phyloP scores from a whole-genome alignment of 176 grass and related monocot species.

The Typha latifolia region DNA sequence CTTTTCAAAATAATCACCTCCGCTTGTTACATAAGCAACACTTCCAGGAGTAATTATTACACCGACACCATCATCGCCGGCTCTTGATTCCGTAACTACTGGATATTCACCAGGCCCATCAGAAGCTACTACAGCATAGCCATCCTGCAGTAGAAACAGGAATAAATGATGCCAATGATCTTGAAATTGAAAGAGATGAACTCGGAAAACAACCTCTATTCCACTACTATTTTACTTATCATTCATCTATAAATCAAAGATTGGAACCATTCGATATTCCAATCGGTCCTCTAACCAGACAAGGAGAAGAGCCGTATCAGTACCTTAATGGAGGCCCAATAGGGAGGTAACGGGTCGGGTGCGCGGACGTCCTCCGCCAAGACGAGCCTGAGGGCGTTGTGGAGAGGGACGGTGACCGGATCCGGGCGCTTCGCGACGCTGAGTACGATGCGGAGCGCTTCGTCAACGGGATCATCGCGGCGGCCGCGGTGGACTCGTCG shows the following conservation, averaged over 20 bases:
- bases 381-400: constrained; percentile 59
- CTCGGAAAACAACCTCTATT: too few species aligned
- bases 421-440: constrained; percentile 21
- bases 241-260: too few species aligned
- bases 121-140: constrained; percentile 70
- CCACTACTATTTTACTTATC: too few species aligned
- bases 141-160: constrained; percentile 44
- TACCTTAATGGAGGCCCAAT: constrained; percentile 81
- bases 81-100: constrained; percentile 76
- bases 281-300: background rate
- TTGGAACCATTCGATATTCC: too few species aligned
- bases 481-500: background rate
- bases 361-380: constrained; percentile 61
- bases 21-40: constrained; percentile 76
- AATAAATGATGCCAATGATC: background rate
- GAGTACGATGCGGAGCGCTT: constrained; percentile 59
- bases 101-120: constrained; percentile 78
- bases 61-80: constrained; percentile 54
- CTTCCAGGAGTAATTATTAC: constrained; percentile 37
- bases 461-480: constrained; percentile 50
- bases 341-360: constrained; percentile 68
- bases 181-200: background rate
- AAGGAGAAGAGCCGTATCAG: background rate
- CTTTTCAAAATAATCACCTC: constrained; percentile 37
- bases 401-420: constrained; percentile 29